Conservation (phyloP, 139 green algal genomes). For the Medakamo hakoo region DNA sequence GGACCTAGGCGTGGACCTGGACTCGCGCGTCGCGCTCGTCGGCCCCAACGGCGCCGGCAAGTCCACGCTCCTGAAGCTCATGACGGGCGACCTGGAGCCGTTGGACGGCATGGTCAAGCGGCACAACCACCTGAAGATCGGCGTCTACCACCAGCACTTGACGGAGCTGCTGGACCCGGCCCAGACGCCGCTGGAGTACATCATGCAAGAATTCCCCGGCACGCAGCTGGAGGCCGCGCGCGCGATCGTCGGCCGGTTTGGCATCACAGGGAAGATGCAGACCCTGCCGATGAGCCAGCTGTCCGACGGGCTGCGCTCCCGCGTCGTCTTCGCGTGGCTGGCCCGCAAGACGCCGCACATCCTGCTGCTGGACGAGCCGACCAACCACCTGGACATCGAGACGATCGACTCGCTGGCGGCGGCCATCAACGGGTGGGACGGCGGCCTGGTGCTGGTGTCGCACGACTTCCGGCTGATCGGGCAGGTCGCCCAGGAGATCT, state of each 20-base stretch:
- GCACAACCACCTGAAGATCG: constrained; percentile 89
- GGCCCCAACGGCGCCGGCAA: constrained; percentile 62
- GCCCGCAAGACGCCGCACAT: constrained; percentile 69
- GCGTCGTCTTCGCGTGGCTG: constrained; percentile 87
- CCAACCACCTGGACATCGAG: constrained; percentile 91
- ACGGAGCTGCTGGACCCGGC: constrained; percentile 65
- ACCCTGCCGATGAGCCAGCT: constrained; percentile 66
- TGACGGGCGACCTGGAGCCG: constrained; percentile 77
- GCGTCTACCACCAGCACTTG: constrained; percentile 73
- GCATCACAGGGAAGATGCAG: constrained; percentile 55
- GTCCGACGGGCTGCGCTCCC: constrained; percentile 75
- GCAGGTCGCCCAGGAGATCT: constrained; percentile 83
- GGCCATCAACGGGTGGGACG: constrained; percentile 85
- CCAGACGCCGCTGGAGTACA: constrained; percentile 53
- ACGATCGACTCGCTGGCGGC: constrained; percentile 85
- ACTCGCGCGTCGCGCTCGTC: constrained; percentile 81
- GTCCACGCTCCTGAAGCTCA: constrained; percentile 95
- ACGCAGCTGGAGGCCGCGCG: constrained; percentile 53
- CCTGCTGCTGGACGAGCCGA: constrained; percentile 78
- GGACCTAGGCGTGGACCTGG: constrained; percentile 85
- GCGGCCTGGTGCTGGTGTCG: constrained; percentile 72
- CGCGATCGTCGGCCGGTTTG: constrained; percentile 42
- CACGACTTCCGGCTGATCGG: constrained; percentile 84
- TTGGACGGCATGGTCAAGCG: constrained; percentile 81
- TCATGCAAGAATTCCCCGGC: constrained; percentile 41